Base-by-base conservation (phyloP, 345 rosid genomes). In the Populus alba region DNA sequence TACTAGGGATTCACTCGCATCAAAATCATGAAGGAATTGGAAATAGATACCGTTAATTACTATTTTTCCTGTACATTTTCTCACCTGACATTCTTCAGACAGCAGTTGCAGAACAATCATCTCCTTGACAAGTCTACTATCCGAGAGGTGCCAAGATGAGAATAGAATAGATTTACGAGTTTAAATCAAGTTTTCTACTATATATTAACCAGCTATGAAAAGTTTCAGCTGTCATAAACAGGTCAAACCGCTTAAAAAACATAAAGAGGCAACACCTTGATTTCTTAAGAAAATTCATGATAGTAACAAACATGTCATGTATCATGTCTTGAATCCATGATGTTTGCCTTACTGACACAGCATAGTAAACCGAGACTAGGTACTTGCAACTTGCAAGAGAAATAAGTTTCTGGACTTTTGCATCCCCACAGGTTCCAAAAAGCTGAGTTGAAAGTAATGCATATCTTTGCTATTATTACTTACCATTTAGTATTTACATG, bases 391-490 rank as follows among this genome's bases (percentile, higher is more conserved):
- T 33, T 5, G 8, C 8, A 66, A 20, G 33, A 20, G 53, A 18
- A 69, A 49, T 41, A 75, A 31, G 27, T 39, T 76, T 45, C 73
- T 31, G 55, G 62, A 3, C 74, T 45, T 71, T 77, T 71, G 38
- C 65, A 84, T 78, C 83, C 75, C 66, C 83, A 82, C 91, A 79
- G 91, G 88, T 81, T 77, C 78, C 73, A 83, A 86, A 89, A 83
- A 79, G 78, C 90, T 79, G 90, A 83, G 89, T 73, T 49, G 85
- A 83, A 86, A 80, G 85, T 79, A 47, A 69, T 22, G 68, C 77
- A 72, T 74, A 55, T 71, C 78, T 38, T 43, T 71, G n/a, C 67
- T 1, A 1, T 59, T 45, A 6, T 70, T 6, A 49, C 55, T 38
- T 51, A 37, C 39, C 25, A 43, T 43, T 43, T 43, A 43, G 15